Conservation (phyloP, 768 basidiomycete genomes). For the Tulasnella calospora region DNA sequence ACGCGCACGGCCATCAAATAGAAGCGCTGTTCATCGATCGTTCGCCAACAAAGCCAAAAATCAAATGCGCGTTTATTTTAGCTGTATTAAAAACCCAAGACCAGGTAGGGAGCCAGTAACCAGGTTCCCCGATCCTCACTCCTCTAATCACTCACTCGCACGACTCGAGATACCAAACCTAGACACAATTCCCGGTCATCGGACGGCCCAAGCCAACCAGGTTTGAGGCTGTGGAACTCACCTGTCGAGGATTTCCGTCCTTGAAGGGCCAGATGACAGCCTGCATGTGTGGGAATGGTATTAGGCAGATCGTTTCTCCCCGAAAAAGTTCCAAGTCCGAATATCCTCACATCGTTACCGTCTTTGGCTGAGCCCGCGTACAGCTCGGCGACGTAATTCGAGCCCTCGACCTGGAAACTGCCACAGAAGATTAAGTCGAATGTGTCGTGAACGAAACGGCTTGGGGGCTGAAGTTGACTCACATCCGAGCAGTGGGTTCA, state of each 20-base stretch:
- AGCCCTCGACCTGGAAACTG: not conserved
- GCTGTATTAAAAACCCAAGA: not conserved
- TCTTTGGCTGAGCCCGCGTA: not conserved
- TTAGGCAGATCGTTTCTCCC: not conserved
- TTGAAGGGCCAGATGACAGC: not conserved
- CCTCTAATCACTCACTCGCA: not conserved
- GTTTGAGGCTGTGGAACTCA: not conserved
- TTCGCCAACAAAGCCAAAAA: not conserved
- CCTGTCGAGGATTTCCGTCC: not conserved
- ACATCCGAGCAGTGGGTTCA: not conserved
- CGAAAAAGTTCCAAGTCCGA: not conserved
- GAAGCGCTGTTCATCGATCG: not conserved
- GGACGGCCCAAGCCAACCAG: not conserved
- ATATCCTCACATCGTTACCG: not conserved
- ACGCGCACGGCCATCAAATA: not conserved
- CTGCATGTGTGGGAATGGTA: not conserved
- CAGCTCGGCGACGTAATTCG: not conserved
- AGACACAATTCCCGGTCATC: not conserved
- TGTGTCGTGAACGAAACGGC: not conserved
- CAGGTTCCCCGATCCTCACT: not conserved
- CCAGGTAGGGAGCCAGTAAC: not conserved
- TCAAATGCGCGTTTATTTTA: not conserved
- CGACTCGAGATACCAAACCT: not conserved
- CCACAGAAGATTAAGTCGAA: not conserved
- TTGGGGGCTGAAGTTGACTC: not conserved